A percentile compares a stretch with the other conserved stretches of the same genome.
phyloP scores from a whole-genome alignment of 177 flowering plant genomes.

The Vitis hybrid region DNA sequence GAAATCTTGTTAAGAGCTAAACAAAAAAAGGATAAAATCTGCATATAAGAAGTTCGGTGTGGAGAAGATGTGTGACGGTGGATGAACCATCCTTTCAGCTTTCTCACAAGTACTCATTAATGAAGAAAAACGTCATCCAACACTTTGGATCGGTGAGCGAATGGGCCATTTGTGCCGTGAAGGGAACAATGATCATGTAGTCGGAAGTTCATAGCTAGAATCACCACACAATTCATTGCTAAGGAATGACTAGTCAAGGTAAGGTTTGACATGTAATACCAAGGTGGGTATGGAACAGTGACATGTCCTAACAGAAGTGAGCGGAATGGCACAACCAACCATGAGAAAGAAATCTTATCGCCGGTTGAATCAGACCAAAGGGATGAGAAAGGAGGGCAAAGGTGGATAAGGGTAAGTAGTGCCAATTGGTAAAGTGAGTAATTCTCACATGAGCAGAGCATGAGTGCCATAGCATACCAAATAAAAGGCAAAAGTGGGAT shows the following conservation, averaged over 20 bases:
- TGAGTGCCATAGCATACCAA: not conserved
- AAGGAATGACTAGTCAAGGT: constrained; percentile 2
- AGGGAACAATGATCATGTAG: not conserved
- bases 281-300: constrained; percentile 8
- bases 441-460: constrained; percentile 1
- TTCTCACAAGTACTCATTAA: too few relatives aligned
- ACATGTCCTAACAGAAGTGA: not conserved
- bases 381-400: constrained; percentile 1
- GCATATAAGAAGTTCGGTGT: too few relatives aligned
- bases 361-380: not conserved
- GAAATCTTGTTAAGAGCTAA: too few relatives aligned
- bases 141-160: too few relatives aligned
- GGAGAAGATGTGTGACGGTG: too few relatives aligned
- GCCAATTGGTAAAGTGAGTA: not conserved
- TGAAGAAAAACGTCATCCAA: too few relatives aligned
- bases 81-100: too few relatives aligned
- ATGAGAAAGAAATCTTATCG: not conserved
- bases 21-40: too few relatives aligned
- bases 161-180: too few relatives aligned
- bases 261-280: not conserved
- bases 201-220: not conserved
- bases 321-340: not conserved
- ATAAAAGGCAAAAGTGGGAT: not conserved
- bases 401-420: not conserved
- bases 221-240: not conserved